Base-by-base conservation (phyloP, 345 rosid species). In the Bruguiera gymnorhiza region DNA sequence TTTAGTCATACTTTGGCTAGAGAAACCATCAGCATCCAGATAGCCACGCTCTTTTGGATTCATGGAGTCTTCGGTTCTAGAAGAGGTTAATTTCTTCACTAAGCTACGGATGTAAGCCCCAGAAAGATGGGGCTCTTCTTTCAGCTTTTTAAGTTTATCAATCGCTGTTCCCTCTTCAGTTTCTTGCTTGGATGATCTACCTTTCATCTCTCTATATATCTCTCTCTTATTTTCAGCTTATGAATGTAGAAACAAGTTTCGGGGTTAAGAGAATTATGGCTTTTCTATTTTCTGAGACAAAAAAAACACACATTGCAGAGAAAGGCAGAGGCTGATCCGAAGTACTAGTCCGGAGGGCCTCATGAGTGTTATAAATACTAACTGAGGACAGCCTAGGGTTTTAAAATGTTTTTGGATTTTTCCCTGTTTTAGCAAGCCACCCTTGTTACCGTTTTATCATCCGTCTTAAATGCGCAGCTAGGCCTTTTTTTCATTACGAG, bases 91-190 rank as follows among this genome's bases (percentile, higher is more conserved):
- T 74, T 89, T 91, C 63, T 87, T 89, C 65, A 87, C 96, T 27
- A 89, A 83, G 80, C 81, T 83, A 69, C 88, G 87, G 77, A 89
- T 87, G 62, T 86, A 86, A 66, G 92, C 90, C 84, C 90, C 86
- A 48, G 96, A 87, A 20, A 89, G 80, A 37, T 78, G 89, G 74
- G 88, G 84, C 36, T 82, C 79, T 46, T 76, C 76, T 37, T 79
- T 79, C 65, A 74, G 71, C 67, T 82, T 79, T 6, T 71, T 61
- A 73, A 63, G 63, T 50, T 74, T 71, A 48, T 81, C 82, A 34
- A 76, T 63, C 76, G 83, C 82, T 81, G 68, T 83, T 72, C 67
- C 79, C 27, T 79, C 67, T 62, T 66, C 75, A 46, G 64, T 62
- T 62, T 80, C 80, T 67, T 72, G 75, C 72, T 75, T 71, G 37